These are phyloP conservation scores for Aspergillus sojae DNA, from an alignment of 2,329 filamentous ascomycete species.

Conservation along the genomic window DNA sequence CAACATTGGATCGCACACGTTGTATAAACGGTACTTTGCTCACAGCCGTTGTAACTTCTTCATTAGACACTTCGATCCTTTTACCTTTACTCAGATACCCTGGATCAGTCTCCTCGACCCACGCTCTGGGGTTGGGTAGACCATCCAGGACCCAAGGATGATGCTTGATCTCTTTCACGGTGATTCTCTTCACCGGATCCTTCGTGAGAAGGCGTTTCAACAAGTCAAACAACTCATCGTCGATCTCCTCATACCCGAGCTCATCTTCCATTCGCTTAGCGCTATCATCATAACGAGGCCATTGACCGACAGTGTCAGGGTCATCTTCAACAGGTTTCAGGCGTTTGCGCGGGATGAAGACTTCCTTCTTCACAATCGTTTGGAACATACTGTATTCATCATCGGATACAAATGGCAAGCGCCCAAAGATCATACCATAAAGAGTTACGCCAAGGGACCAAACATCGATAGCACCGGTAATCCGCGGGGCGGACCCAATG, in stretches of 20 bases:
- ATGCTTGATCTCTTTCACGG: slow-evolving; percentile 86
- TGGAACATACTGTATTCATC: slow-evolving; percentile 91
- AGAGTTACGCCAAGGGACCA: slow-evolving; percentile 97
- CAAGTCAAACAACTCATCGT: slow-evolving; percentile 77
- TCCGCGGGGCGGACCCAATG: slow-evolving; percentile 64
- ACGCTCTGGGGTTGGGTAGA: slow-evolving; percentile 71
- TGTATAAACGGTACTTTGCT: slow-evolving; percentile 86
- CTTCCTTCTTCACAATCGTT: slow-evolving; percentile 88
- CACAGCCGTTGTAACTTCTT: slow-evolving; percentile 87
- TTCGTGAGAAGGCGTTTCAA: slow-evolving; percentile 80
- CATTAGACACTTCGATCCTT: slow-evolving; percentile 88
- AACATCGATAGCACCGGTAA: slow-evolving; percentile 93
- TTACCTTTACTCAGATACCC: slow-evolving; percentile 74
- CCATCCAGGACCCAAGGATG: slow-evolving; percentile 88
- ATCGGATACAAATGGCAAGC: slow-evolving; percentile 88
- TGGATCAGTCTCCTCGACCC: slow-evolving; percentile 95
- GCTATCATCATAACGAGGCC: slow-evolving; percentile 57
- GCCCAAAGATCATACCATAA: slow-evolving; percentile 91
- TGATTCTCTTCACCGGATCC: slow-evolving; percentile 85
- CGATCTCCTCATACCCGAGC: slow-evolving; percentile 81
- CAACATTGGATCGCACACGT: slow-evolving; percentile 76
- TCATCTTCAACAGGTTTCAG: slow-evolving; percentile 68
- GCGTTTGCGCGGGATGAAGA: slow-evolving; percentile 80
- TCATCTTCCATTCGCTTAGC: slow-evolving; percentile 77
- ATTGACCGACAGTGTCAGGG: slow-evolving; percentile 49